These are phyloP conservation scores for Saccharomyces mikatae DNA, from an alignment of 805 yeast genomes.

Conservation along the genomic window DNA sequence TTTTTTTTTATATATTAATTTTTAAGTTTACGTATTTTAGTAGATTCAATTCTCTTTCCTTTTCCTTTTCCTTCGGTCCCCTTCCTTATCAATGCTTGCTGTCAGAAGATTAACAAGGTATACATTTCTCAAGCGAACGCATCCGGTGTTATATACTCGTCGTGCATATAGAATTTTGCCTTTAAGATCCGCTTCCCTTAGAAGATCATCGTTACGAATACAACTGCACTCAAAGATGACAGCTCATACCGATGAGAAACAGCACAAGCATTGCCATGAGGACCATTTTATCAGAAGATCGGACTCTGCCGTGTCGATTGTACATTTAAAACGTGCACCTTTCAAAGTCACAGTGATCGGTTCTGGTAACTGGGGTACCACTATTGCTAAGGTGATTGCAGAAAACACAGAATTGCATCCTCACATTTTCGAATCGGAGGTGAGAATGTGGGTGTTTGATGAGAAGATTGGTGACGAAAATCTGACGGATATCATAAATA, in stretches of 20 bases:
- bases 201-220: neutral
- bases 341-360: slow-evolving; percentile 73
- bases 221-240: slow-evolving; percentile 11
- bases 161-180: neutral
- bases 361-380: slow-evolving; percentile 97
- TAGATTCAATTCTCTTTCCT: neutral
- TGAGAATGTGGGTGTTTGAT: slow-evolving; percentile 95
- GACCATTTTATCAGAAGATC: slow-evolving; percentile 1
- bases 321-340: slow-evolving; percentile 20
- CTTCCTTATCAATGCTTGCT: slow-evolving; percentile 1
- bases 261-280: neutral
- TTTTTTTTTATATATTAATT: neutral
- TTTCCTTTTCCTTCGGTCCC: slow-evolving; percentile 1
- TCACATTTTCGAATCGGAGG: slow-evolving; percentile 59
- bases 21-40: neutral
- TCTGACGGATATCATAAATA: slow-evolving; percentile 83
- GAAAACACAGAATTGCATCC: slow-evolving; percentile 74
- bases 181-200: neutral
- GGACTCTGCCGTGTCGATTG: slow-evolving; percentile 6
- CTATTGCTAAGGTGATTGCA: slow-evolving; percentile 89
- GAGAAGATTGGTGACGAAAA: slow-evolving; percentile 71
- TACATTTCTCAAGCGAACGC: neutral
- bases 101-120: neutral
- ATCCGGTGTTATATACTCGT: neutral
- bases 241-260: slow-evolving; percentile 1